Base-by-base conservation (phyloP, 306 rosid species). In the Medicago arabica region DNA sequence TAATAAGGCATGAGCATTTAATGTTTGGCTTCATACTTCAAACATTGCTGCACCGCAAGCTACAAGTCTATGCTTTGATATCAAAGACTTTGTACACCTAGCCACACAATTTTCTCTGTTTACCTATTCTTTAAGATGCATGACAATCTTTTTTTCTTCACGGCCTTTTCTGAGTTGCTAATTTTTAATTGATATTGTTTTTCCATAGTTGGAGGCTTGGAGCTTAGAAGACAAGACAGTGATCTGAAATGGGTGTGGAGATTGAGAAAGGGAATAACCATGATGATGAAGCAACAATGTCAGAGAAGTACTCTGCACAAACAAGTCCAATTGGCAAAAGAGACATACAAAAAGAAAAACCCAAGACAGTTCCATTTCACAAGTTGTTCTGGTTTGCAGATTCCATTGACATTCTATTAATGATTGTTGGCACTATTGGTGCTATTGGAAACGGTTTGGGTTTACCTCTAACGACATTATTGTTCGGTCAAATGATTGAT, bases 341-440 rank as follows among this genome's bases (percentile, higher is more conserved):
- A 79, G 76, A 49, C 25, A 83, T 76, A 28, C 72, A 47, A 43
- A 78, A 82, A 2, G 92, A 83, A 62, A 83, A 83, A 68, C 11
- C 17, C 0, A 85, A 89, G 31, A 81, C 90, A 39, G 82, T 93
- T 76, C 84, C 97, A 4, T 91, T 89, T 85, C 68, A 66, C 50
- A 93, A 69, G 80, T 84, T 93, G 47, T 93, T 93, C 86, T 16
- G 89, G 11, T 93, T 91, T 75, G 93, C 98, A 19, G 97, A 93
- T 82, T 81, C 86, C 36, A 70, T 84, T 67, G 98, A 93, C 77
- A 40, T 76, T 43, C 15, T 85, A 9, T 59, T 93, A 80, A 93
- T 93, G 97, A 11, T 39, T 3, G 9, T 74, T 34, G 98, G 98
- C 46, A 86, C 87, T 17, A 43, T 89, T 43, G 98, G 97, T 43